Evolutionary conservation across 495 filamentous ascomycete genomes (phyloP).

Genomic region (Penicillium subrubescens): DNA sequence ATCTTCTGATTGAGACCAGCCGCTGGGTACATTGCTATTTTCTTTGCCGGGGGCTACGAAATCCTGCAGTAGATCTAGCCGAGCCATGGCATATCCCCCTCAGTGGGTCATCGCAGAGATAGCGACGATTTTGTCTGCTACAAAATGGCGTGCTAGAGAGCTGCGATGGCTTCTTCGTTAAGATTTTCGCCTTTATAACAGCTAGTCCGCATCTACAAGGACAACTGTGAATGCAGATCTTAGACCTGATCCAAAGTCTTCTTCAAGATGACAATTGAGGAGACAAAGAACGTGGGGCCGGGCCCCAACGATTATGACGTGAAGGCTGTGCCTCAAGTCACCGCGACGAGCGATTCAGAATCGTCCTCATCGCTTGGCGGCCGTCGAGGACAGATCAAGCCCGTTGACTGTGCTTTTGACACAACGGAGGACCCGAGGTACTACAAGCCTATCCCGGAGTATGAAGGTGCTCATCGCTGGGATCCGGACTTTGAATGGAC

Average conservation of each 20-base stretch:
- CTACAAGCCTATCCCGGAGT: conserved; percentile 62
- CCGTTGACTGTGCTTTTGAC: conserved; percentile 38
- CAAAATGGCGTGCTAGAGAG: conserved; percentile 28
- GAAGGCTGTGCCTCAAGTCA: conserved; percentile 16
- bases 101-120: not conserved
- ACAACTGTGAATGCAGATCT: not conserved
- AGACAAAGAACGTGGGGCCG: conserved; percentile 12
- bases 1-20: not conserved
- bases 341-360: conserved; percentile 24
- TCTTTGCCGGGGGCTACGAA: not conserved
- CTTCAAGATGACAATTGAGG: conserved; percentile 26
- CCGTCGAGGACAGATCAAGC: conserved; percentile 19
- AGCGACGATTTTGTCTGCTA: conserved; percentile 1
- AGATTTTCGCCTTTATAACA: conserved; percentile 5
- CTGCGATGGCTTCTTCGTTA: conserved; percentile 6
- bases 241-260: not conserved
- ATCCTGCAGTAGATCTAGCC: conserved; percentile 5
- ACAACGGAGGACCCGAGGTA: conserved; percentile 43
- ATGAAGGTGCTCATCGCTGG: conserved; percentile 75
- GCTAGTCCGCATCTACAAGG: not conserved
- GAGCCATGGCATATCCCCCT: not conserved
- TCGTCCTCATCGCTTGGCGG: conserved; percentile 24
- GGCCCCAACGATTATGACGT: conserved; percentile 5
- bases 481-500: conserved; percentile 74
- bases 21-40: conserved; percentile 3